Base-by-base conservation (phyloP, 169 alveolate genomes). In the Amoebophrya sp. region DNA sequence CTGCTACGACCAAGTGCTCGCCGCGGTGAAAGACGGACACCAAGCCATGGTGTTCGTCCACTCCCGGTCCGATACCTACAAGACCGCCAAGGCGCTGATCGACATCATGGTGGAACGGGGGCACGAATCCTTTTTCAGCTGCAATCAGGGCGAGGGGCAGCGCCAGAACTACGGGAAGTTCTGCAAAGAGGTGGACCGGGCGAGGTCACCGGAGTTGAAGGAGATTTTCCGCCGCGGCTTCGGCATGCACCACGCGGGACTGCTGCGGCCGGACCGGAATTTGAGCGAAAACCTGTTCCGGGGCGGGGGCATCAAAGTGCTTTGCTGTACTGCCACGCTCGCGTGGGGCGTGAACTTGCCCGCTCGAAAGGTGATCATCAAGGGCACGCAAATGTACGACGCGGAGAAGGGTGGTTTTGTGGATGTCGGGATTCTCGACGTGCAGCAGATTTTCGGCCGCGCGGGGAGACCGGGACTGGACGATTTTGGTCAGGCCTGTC, bases 281-380 rank as follows among this genome's bases (percentile, higher is more conserved):
- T 77, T 91, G 29, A 66, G 92, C 14, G 94, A 89, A 66, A 66
- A 89, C 90, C 47, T 92, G 89, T 99, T 99, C 94, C 95, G 97
- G 39, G 98, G 97, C 77, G 97, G 98, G 32, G 98, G 96, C 89
- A 93, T 99, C 32, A 96, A 97, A 93, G 99, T 99, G 38, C 94
- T 99, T 41, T 99, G 98, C 90, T 97, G 99, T n/a, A 99, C 99
- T 0, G 99, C 99, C 7, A 99, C 99, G 25, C 94, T 99, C 91
- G 99, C 99, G 12, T 99, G 99, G 99, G 99, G 99, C 54, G 99
- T 99, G 10, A 99, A 99, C 95, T 94, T 99, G 89, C 99, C 99
- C 14, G 99, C 99, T 0, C 99, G 98, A 94, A 92, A 90, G 0
- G 99, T 99, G 18, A 98, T 99, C 10, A 98, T 99, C 89, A 99